Evolutionary conservation across 768 basidiomycete genomes (phyloP), one percentile per base, ranked within the genome.

Genomic region (Tulasnella sp.): DNA sequence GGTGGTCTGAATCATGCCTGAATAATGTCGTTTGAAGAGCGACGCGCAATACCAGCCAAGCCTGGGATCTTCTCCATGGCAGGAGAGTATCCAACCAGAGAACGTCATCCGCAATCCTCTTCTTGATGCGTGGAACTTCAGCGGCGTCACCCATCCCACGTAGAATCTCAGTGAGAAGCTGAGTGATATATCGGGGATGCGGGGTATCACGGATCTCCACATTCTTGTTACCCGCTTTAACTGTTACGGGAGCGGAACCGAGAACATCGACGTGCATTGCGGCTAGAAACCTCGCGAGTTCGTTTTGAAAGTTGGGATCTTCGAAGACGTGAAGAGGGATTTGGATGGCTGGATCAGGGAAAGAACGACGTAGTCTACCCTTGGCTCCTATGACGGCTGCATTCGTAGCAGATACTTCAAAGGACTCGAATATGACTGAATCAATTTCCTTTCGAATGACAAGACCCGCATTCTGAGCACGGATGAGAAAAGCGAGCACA

Each of bases 11-110:
- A 7, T 25, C 48, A 25, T 22, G 5, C 2, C 56, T 2, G 12
- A 53, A 53, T 5, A 68, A 37, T 0, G 67, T 53, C 2, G 64
- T 65, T 37, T 70, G 67, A 13, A 70, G 55, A 1, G 65, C 64
- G 3, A 76, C 70, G 5, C 74, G 70, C 28, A 73, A 59, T 10
- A 73, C 57, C 3, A 75, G 67, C 74, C 75, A 77, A 8, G 73
- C 61, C 0, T 71, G 61, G 5, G 73, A 72, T 22, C 75, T 65
- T 25, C 76, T 62, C 75, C 75, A 77, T 12, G 63, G 75, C 48
- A 65, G 60, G 29, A 56, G 43, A 2, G 68, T 61, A 20, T 63
- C 50, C 3, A 63, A 37, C 69, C 71, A 72, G 2, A 71, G 61
- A 1, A 74, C 69, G 20, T 76, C 70, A 44, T 76, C 73, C 5